A percentile compares a stretch with the other conserved stretches of the same genome.
Conservation (phyloP, 352 stramenopile genomes). For the Globisporangium carolinianum region DNA sequence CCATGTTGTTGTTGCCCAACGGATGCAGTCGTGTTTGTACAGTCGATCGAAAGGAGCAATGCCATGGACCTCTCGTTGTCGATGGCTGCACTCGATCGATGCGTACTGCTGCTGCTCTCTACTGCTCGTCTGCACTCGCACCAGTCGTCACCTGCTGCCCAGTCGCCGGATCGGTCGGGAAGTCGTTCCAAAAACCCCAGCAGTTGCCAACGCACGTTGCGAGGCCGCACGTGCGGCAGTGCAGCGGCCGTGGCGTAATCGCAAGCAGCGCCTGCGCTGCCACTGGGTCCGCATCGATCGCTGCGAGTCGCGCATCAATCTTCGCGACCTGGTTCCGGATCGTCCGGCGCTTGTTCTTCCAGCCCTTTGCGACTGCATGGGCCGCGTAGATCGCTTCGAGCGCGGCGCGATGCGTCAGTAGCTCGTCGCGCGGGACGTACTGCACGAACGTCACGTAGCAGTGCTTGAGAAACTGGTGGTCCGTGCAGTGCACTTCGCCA, state of each 20-base stretch:
- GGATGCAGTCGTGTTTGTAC: too few relatives aligned
- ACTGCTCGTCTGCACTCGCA: too few relatives aligned
- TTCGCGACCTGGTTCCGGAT: slow-evolving; percentile 69
- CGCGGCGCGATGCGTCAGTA: slow-evolving; percentile 32
- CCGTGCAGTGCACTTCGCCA: slow-evolving; percentile 65
- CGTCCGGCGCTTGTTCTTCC: slow-evolving; percentile 64
- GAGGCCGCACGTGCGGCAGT: slow-evolving; percentile 59
- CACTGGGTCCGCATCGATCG: slow-evolving; percentile 32
- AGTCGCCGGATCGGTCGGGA: slow-evolving; percentile 1
- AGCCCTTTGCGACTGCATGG: slow-evolving; percentile 45
- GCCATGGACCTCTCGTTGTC: too few relatives aligned
- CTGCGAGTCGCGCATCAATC: slow-evolving; percentile 35
- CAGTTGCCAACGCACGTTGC: slow-evolving; percentile 53
- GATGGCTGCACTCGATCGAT: too few relatives aligned
- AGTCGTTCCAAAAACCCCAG: slow-evolving; percentile 74
- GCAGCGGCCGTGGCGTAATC: slow-evolving; percentile 35
- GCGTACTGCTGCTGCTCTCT: too few relatives aligned
- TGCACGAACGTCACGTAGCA: slow-evolving; percentile 70
- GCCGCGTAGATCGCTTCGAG: slow-evolving; percentile 46
- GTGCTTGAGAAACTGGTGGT: slow-evolving; percentile 67
- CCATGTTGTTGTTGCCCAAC: too few relatives aligned
- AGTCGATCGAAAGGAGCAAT: too few relatives aligned
- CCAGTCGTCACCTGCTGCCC: too few relatives aligned
- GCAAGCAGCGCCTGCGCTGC: slow-evolving; percentile 23
- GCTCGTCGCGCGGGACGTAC: slow-evolving; percentile 38